These are phyloP conservation scores for Thalia dealbata DNA, from an alignment of 176 grass and related monocot genomes.

Conservation along the genomic window DNA sequence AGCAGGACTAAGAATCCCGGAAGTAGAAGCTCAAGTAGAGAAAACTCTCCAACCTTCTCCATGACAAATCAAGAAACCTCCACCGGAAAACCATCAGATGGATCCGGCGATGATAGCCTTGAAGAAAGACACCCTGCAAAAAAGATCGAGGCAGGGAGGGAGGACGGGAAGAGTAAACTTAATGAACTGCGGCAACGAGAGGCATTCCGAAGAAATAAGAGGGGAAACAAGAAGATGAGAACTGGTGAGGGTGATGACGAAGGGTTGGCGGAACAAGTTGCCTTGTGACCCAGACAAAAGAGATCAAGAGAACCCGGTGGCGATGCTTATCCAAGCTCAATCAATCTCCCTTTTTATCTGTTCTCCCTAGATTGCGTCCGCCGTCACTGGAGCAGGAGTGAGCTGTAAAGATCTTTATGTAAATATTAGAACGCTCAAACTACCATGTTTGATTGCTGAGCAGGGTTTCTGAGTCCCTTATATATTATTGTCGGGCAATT, in stretches of 20 bases:
- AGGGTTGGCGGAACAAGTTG: background rate
- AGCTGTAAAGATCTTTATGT: too few species aligned
- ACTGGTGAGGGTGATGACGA: background rate
- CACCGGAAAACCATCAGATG: conserved; percentile 1
- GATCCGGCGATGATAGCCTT: background rate
- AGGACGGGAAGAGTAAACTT: background rate
- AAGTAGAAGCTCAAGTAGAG: background rate
- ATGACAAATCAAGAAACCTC: background rate
- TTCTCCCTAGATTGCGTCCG: too few species aligned
- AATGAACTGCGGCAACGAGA: background rate
- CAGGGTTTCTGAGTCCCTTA: too few species aligned
- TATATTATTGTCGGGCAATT: too few species aligned
- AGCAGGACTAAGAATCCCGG: background rate
- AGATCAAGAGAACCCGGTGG: too few species aligned
- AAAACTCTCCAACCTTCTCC: background rate
- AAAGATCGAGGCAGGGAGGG: background rate
- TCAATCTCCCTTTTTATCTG: too few species aligned
- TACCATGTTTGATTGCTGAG: too few species aligned
- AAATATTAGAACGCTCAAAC: too few species aligned
- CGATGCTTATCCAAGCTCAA: too few species aligned
- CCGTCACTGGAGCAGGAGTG: too few species aligned
- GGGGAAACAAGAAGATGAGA: background rate
- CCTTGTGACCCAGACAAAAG: background rate
- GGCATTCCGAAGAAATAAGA: background rate
- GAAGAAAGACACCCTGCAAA: background rate